These are phyloP conservation scores for Cyberlindnera xishuangbannaensis DNA, from an alignment of 805 yeast genomes.

Conservation along the genomic window DNA sequence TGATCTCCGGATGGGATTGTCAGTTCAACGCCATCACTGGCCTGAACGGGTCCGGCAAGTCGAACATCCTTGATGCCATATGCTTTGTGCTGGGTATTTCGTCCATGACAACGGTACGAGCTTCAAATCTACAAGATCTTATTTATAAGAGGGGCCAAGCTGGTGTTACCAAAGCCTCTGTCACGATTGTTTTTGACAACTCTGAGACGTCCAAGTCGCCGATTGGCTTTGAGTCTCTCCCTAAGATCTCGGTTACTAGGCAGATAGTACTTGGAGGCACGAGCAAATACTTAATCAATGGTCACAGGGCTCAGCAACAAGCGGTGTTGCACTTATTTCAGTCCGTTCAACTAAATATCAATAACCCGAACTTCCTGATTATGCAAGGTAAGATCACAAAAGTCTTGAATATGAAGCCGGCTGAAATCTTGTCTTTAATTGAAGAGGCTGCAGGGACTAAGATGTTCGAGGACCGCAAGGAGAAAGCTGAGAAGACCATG, in stretches of 20 bases:
- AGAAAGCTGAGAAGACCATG: constrained; percentile 88
- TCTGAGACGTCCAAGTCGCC: constrained; percentile 72
- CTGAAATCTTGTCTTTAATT: constrained; percentile 80
- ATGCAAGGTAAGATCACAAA: constrained; percentile 99
- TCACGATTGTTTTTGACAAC: constrained; percentile 92
- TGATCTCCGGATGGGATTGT: constrained; percentile 90
- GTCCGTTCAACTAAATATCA: constrained; percentile 90
- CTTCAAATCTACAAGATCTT: constrained; percentile 86
- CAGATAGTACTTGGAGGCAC: constrained; percentile 89
- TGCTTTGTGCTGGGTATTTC: constrained; percentile 98
- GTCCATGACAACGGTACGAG: constrained; percentile 91
- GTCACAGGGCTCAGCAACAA: constrained; percentile 93
- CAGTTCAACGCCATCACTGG: constrained; percentile 98
- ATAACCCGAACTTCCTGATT: constrained; percentile 93
- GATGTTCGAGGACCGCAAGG: constrained; percentile 90
- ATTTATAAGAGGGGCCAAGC: constrained; percentile 98
- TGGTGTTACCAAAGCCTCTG: constrained; percentile 95
- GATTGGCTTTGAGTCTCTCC: constrained; percentile 73
- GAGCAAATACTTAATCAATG: constrained; percentile 87
- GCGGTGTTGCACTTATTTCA: constrained; percentile 87
- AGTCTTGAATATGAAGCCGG: constrained; percentile 92
- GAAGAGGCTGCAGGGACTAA: constrained; percentile 99
- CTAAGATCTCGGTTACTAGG: constrained; percentile 84
- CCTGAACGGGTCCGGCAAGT: constrained; percentile 94
- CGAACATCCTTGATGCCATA: constrained; percentile 93